Base-by-base conservation (phyloP, 2,329 filamentous ascomycete genomes). In the Colletotrichum neosansevieriae region DNA sequence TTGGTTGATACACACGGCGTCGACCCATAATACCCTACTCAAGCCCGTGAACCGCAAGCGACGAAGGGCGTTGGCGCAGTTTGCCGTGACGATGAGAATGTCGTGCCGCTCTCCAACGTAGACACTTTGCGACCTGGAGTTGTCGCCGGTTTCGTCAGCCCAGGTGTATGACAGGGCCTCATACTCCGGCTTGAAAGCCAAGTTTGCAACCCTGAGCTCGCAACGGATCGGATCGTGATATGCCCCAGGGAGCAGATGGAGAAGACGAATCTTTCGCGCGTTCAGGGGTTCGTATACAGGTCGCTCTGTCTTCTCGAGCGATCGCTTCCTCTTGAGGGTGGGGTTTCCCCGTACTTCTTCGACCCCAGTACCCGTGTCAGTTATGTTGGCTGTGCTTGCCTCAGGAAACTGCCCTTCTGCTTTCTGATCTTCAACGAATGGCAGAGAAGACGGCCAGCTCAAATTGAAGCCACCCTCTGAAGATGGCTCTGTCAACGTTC, bases 141-240 rank as follows among this genome's bases (percentile, higher is more conserved):
- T 21, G 17, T 70, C 54, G 0, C 54, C 59, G 2, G 10, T 32
- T 2, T 19, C 13, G n/a, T 70, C 36, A 2, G 58, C 67, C 63
- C 70, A 70, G 0, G 70, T 65, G 5, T 71, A 70, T 0, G 70
- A 70, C 1, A 68, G 4, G 0, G 70, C 70, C 6, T 70, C 70
- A 19, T 58, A 71, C 2, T 59, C 47, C 1, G 62, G 62, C 15
- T 21, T 59, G 34, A 1, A 6, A 6, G 21, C 3, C 10, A 67
- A 2, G 13, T 67, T 53, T 4, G 12, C 19, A 2, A 19, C 17
- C 15, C 1, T 21, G 3, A 70, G 40, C 2, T 42, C 13, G 10
- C 59, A 24, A 3, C 44, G 19, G 3, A 66, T 45, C 0, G 61
- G 54, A 2, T 60, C 56, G 4, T 13, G 1, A n/a, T 49, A 50